phyloP scores from a whole-genome alignment of 2,329 filamentous ascomycete species.

The Sordariomycetes sp. region DNA sequence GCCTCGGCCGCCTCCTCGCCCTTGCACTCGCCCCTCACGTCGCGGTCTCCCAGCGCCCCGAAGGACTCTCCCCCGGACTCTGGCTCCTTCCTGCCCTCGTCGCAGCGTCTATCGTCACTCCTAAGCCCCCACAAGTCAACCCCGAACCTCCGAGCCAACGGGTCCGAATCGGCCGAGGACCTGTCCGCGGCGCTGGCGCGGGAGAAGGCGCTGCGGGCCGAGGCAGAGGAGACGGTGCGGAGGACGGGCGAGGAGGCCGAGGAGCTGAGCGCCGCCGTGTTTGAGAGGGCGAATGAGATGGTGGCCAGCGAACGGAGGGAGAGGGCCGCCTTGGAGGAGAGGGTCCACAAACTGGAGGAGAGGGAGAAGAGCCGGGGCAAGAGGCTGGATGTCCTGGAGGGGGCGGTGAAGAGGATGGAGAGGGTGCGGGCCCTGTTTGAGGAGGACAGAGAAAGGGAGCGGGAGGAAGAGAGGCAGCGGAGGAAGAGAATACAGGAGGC shows the following conservation, averaged over 20 bases:
- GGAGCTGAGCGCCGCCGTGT: constrained; percentile 64
- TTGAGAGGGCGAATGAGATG: constrained; percentile 83
- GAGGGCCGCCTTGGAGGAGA: constrained; percentile 59
- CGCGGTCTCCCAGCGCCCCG: constrained; percentile 12
- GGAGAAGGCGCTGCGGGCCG: constrained; percentile 55
- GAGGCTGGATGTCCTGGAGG: constrained; percentile 60
- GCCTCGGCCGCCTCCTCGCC: constrained; percentile 9
- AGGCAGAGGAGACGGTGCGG: constrained; percentile 57
- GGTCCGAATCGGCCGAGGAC: constrained; percentile 25
- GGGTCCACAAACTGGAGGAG: constrained; percentile 57
- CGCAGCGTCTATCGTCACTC: constrained; percentile 32
- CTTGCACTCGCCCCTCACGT: constrained; percentile 8
- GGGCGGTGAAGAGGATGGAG: constrained; percentile 60
- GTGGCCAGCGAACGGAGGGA: constrained; percentile 66
- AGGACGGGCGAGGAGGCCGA: constrained; percentile 65
- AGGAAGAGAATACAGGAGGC: constrained; percentile 1
- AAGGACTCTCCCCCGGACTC: constrained; percentile 15
- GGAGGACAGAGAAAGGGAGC: constrained; percentile 11
- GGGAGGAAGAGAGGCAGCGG: background rate
- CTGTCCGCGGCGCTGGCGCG: constrained; percentile 53
- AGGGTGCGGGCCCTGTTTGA: constrained; percentile 53
- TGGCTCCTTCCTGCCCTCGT: constrained; percentile 8
- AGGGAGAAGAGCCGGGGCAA: constrained; percentile 60
- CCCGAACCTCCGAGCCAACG: constrained; percentile 20
- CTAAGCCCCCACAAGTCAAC: constrained; percentile 34